Evolutionary conservation across 768 basidiomycete genomes (phyloP).

Genomic region (Cystofilobasidium macerans): DNA sequence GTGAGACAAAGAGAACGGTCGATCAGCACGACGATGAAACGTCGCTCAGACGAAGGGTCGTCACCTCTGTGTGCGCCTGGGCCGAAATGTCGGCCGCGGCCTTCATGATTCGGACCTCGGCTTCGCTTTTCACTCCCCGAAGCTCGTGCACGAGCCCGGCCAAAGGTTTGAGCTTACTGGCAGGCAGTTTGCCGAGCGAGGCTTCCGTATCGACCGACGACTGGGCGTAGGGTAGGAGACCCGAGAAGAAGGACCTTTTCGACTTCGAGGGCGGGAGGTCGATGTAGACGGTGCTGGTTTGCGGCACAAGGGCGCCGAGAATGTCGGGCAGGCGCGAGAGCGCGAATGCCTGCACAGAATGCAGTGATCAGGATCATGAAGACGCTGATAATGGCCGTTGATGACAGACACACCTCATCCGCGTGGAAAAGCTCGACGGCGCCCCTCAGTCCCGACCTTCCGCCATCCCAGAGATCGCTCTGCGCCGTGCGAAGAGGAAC

Average conservation of each 20-base stretch:
- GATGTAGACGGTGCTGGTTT: conserved; percentile 39
- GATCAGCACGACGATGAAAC: not conserved
- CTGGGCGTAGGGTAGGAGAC: conserved; percentile 32
- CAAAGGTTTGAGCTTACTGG: conserved; percentile 46
- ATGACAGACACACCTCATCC: conserved; percentile 51
- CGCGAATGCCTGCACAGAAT: conserved; percentile 10
- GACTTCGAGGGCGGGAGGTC: conserved; percentile 39
- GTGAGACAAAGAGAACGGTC: too few relatives aligned
- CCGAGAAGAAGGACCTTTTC: conserved; percentile 27
- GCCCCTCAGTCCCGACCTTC: conserved; percentile 58
- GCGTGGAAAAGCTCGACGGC: conserved; percentile 61
- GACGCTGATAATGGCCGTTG: conserved; percentile 29
- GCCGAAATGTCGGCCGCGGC: conserved; percentile 78
- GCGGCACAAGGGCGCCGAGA: conserved; percentile 6
- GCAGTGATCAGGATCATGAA: too few relatives aligned
- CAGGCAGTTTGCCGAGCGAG: conserved; percentile 51
- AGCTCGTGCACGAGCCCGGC: conserved; percentile 59
- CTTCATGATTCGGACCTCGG: conserved; percentile 70
- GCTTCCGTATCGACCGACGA: conserved; percentile 42
- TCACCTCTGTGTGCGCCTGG: conserved; percentile 69
- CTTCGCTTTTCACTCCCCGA: conserved; percentile 64
- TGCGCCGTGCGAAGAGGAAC: conserved; percentile 58
- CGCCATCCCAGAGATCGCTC: conserved; percentile 88
- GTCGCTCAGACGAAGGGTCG: conserved; percentile 13
- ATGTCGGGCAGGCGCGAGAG: conserved; percentile 9